These are phyloP conservation scores for Nadsonia commutata DNA, from an alignment of 1,139 yeast genomes.

Conservation along the genomic window DNA sequence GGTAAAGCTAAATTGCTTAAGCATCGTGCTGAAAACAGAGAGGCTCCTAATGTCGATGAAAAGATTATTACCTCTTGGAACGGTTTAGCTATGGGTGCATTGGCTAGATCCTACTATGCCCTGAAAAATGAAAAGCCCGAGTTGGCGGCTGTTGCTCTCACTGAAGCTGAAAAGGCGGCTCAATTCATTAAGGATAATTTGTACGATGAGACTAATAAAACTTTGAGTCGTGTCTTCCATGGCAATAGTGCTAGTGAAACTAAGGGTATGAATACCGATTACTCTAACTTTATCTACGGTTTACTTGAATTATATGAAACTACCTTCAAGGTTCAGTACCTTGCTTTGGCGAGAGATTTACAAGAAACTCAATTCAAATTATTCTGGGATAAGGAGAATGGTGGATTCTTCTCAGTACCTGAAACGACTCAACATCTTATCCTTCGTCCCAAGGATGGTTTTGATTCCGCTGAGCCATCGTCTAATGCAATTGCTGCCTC, in stretches of 20 bases:
- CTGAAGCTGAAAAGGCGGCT: constrained; percentile 19
- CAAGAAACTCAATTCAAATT: constrained; percentile 21
- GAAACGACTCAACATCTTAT: constrained; percentile 14
- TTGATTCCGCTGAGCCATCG: constrained; percentile 27
- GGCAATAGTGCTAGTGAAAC: constrained; percentile 10
- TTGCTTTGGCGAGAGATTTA: constrained; percentile 20
- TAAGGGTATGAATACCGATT: constrained; percentile 24
- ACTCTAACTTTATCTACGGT: constrained; percentile 23
- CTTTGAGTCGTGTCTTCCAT: constrained; percentile 12
- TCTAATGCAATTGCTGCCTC: constrained; percentile 23
- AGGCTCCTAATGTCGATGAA: constrained; percentile 20
- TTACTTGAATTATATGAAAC: constrained; percentile 24
- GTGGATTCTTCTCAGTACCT: constrained; percentile 21
- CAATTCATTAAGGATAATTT: constrained; percentile 13
- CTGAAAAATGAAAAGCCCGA: constrained; percentile 8
- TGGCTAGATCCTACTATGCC: constrained; percentile 20
- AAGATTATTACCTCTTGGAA: constrained; percentile 25
- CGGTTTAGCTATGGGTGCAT: constrained; percentile 24
- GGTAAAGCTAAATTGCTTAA: constrained; percentile 14
- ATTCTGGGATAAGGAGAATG: constrained; percentile 23
- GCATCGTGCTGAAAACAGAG: constrained; percentile 17
- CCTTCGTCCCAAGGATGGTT: constrained; percentile 24
- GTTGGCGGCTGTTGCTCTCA: constrained; percentile 12
- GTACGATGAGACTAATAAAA: constrained; percentile 13
- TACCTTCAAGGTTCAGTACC: constrained; percentile 17